These are phyloP conservation scores for Puccinia coronata DNA, from an alignment of 1,284 basidiomycete species.

Conservation along the genomic window DNA sequence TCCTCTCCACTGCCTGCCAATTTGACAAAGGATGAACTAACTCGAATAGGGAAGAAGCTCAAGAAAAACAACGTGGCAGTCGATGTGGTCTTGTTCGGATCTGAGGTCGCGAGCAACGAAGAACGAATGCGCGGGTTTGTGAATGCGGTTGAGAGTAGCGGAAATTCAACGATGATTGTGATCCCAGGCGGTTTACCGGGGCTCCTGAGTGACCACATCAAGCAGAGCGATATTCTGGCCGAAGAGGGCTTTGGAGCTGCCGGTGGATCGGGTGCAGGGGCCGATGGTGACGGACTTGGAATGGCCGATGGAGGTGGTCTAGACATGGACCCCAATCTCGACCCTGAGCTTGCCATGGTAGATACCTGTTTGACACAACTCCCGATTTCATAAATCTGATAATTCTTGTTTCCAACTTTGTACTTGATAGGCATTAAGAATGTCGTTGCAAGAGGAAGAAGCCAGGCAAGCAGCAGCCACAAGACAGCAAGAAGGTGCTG, in stretches of 20 bases:
- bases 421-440: constrained; percentile 76
- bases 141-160: constrained; percentile 59
- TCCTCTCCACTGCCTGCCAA: constrained; percentile 72
- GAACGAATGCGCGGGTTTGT: constrained; percentile 59
- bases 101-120: constrained; percentile 59
- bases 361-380: constrained; percentile 50
- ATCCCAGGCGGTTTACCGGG: constrained; percentile 72
- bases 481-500: constrained; percentile 53
- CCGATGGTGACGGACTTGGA: constrained; percentile 62
- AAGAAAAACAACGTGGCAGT: constrained; percentile 99
- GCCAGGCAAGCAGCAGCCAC: constrained; percentile 75
- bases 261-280: constrained; percentile 55
- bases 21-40: constrained; percentile 65
- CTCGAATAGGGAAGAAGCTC: constrained; percentile 89
- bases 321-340: constrained; percentile 88
- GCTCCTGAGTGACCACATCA: constrained; percentile 79
- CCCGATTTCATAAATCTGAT: not conserved
- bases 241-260: constrained; percentile 73
- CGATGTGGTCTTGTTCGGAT: constrained; percentile 77
- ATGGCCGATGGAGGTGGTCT: constrained; percentile 68
- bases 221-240: constrained; percentile 78
- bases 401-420: not conserved
- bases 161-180: constrained; percentile 58
- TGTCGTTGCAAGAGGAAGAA: constrained; percentile 96
- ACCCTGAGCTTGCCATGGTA: constrained; percentile 97